Conservation (phyloP, 2,329 filamentous ascomycete species). For the Neofusicoccum parvum region DNA sequence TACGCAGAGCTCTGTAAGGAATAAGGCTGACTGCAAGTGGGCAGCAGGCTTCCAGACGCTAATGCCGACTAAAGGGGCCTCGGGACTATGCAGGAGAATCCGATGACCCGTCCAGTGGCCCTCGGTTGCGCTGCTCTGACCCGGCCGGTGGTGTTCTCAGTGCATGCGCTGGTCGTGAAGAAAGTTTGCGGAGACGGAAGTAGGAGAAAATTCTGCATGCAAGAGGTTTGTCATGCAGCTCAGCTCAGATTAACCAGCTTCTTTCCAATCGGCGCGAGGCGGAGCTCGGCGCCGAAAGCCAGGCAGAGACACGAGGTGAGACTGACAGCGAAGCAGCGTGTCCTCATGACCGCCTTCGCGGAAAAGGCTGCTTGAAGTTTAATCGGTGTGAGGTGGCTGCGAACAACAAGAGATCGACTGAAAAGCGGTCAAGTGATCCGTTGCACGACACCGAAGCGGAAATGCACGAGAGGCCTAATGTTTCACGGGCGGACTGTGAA, state of each 20-base stretch:
- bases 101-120: background rate
- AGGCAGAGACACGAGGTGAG: background rate
- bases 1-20: background rate
- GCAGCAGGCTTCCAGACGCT: background rate
- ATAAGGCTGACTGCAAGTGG: background rate
- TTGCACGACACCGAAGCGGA: background rate
- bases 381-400: background rate
- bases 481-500: background rate
- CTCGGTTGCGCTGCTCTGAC: background rate
- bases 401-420: constrained; percentile 7
- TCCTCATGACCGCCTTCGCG: constrained; percentile 1
- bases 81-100: background rate
- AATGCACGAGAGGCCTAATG: background rate
- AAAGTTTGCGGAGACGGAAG: constrained; percentile 5
- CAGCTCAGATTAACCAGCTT: background rate
- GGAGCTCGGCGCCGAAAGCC: constrained; percentile 4
- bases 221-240: constrained; percentile 6
- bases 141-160: background rate
- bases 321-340: constrained; percentile 5
- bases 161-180: background rate
- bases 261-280: background rate
- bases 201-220: background rate
- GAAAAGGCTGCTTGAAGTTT: background rate
- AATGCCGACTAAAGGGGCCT: constrained; percentile 6
- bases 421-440: constrained; percentile 16